Base-by-base conservation (phyloP, 2,329 filamentous ascomycete genomes). In the Aplosporella prunicola region DNA sequence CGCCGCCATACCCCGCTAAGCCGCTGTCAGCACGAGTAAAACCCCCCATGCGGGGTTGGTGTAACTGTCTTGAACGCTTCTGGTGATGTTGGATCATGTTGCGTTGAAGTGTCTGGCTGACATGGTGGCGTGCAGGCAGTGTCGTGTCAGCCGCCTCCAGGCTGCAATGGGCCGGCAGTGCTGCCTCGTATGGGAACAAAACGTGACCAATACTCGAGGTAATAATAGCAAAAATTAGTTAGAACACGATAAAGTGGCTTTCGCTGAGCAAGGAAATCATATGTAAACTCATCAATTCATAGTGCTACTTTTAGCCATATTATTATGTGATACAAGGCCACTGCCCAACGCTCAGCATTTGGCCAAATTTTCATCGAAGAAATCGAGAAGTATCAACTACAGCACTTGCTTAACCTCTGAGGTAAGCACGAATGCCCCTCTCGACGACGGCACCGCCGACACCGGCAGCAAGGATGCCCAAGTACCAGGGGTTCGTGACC, bases 401-500 rank as follows among this genome's bases (percentile, higher is more conserved):
- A 9, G 27, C 10, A 13, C 11, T 20, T n/a, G n/a, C 20, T 24
- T 28, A 39, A 20, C 30, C 36, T 2, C 30, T 14, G 9, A 47
- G 20, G 25, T 39, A 38, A 17, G 37, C 39, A 40, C 56, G 56
- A 22, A 58, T 35, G n/a, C 50, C 44, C 43, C 60, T 52, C 51
- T 77, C 73, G 8, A 69, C 39, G 2, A 62, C 56, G 0, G 70
- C 66, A 15, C 67, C 71, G 2, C 62, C 57, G 9, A 60, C 63
- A 9, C 74, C 74, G 25, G 63, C 57, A 1, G 64, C 71, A 9
- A 70, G 41, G 1, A 76, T 63, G 15, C 59, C 60, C 68, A 72
- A 72, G 2, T 68, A 51, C 75, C 74, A 78, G 42, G 68, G 67
- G 45, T 77, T 78, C 15, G 48, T 53, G 6, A 71, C 38, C 52